phyloP scores from a whole-genome alignment of 495 filamentous ascomycete genomes.

The Annulohypoxylon moriforme region DNA sequence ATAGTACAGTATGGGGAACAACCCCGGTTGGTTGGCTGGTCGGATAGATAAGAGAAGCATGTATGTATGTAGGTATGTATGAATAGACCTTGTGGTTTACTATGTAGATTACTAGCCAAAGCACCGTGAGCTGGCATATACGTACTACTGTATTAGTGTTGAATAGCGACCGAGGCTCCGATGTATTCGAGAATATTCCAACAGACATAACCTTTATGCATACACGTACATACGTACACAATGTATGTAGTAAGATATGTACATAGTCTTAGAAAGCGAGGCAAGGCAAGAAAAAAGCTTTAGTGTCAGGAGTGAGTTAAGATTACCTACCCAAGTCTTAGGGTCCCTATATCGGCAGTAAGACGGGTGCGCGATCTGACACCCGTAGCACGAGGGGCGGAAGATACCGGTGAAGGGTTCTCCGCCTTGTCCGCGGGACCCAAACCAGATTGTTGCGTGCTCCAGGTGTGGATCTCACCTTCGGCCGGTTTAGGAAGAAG shows the following conservation, averaged over 20 bases:
- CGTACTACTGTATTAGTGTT: neutral
- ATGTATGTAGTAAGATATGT: neutral
- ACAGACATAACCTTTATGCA: neutral
- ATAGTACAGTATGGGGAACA: neutral
- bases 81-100: neutral
- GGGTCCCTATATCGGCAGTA: slow-evolving; percentile 1
- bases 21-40: neutral
- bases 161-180: neutral
- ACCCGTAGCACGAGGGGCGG: slow-evolving; percentile 23
- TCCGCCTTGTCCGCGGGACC: neutral
- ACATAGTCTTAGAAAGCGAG: neutral
- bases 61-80: too few relatives aligned
- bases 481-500: slow-evolving; percentile 4
- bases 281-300: neutral
- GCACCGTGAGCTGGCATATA: neutral
- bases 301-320: slow-evolving; percentile 8
- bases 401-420: slow-evolving; percentile 1
- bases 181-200: neutral
- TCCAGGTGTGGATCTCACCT: slow-evolving; percentile 12
- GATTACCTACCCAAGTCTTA: neutral
- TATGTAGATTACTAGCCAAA: neutral
- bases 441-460: slow-evolving; percentile 6
- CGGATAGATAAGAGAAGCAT: neutral
- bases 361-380: slow-evolving; percentile 14
- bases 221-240: neutral